Conservation (phyloP, 768 basidiomycete species). For the Mrakia frigida region DNA sequence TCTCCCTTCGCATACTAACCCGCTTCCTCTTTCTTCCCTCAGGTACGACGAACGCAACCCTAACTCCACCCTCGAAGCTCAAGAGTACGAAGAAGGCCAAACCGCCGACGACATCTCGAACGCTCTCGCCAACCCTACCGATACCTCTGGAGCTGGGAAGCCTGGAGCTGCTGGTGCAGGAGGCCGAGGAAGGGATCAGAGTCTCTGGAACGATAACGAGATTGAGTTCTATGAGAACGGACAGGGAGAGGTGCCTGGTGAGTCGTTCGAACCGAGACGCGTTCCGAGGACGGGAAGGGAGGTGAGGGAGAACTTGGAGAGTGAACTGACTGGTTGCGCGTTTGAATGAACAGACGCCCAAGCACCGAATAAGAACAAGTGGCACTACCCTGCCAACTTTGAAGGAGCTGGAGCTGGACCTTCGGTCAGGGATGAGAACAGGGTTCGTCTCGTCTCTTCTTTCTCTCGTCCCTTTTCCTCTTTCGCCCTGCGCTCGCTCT, state of each 20-base stretch:
- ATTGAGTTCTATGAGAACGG: slow-evolving; percentile 44
- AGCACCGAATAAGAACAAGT: slow-evolving; percentile 43
- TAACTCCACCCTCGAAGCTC: slow-evolving; percentile 23
- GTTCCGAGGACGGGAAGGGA: no score
- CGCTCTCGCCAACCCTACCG: slow-evolving; percentile 30
- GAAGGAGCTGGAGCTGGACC: slow-evolving; percentile 40
- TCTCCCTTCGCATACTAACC: no score
- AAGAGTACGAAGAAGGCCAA: slow-evolving; percentile 31
- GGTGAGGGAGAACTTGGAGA: no score
- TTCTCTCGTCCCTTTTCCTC: no score
- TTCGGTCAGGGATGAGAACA: slow-evolving; percentile 31
- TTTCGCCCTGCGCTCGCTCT: background rate
- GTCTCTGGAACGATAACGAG: slow-evolving; percentile 41
- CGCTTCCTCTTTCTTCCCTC: background rate
- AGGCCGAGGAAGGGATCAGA: slow-evolving; percentile 34
- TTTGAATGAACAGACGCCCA: slow-evolving; percentile 15
- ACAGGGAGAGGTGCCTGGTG: slow-evolving; percentile 33
- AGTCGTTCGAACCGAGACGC: background rate
- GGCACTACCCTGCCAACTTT: slow-evolving; percentile 47
- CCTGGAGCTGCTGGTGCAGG: background rate
- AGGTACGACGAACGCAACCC: slow-evolving; percentile 31
- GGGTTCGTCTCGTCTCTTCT: background rate
- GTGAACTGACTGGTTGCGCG: background rate
- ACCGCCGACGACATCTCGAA: slow-evolving; percentile 4
- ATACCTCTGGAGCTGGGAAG: slow-evolving; percentile 27